These are phyloP conservation scores for Juglanconis sp. DNA, from an alignment of 2,329 filamentous ascomycete genomes.

Conservation along the genomic window DNA sequence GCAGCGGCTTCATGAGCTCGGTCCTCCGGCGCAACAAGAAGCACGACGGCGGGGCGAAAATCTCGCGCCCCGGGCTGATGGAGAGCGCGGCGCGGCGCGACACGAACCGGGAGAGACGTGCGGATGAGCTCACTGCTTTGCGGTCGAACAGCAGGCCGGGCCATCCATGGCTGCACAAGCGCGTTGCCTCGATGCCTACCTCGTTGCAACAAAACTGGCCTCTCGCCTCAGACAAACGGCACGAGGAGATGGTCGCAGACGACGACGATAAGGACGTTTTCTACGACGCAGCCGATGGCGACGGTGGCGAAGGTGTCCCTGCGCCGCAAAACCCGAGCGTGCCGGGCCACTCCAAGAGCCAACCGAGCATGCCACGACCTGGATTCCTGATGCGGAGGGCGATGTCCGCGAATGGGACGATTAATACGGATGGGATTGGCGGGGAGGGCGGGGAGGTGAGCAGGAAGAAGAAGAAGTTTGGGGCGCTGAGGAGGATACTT, in stretches of 20 bases:
- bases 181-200: conserved; percentile 30
- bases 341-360: conserved; percentile 11
- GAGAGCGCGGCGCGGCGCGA: conserved; percentile 62
- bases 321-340: conserved; percentile 20
- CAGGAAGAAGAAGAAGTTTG: conserved; percentile 65
- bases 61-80: conserved; percentile 48
- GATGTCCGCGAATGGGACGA: conserved; percentile 22
- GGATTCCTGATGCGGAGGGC: conserved; percentile 35
- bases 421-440: conserved; percentile 14
- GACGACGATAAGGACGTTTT: conserved; percentile 28
- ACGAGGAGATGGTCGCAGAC: conserved; percentile 23
- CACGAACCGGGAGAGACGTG: conserved; percentile 57
- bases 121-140: conserved; percentile 49
- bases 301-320: conserved; percentile 17
- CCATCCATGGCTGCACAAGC: conserved; percentile 43
- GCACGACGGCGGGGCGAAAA: conserved; percentile 46
- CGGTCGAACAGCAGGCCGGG: conserved; percentile 31
- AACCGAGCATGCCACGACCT: conserved; percentile 22
- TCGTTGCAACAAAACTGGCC: conserved; percentile 46
- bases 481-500: conserved; percentile 63
- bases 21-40: conserved; percentile 63
- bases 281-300: conserved; percentile 35
- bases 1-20: conserved; percentile 52
- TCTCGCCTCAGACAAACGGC: conserved; percentile 32
- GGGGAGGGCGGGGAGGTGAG: conserved; percentile 17